These are phyloP conservation scores for Arxiozyma telluris DNA, from an alignment of 1,139 yeast genomes.

Conservation along the genomic window DNA sequence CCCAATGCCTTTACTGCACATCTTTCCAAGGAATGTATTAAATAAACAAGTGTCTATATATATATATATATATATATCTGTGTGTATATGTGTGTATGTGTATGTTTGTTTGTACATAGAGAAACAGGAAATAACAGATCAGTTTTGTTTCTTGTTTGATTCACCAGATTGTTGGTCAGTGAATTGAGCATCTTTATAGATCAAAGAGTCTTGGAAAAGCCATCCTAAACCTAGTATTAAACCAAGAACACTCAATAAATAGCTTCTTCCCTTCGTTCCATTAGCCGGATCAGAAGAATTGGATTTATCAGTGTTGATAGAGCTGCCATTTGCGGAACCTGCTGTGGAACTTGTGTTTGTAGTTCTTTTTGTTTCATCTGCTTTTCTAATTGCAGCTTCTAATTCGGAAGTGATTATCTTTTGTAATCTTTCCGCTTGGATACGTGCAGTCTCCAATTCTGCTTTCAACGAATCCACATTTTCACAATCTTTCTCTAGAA, in stretches of 20 bases:
- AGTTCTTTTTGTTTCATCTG: background rate
- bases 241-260: conserved; percentile 1
- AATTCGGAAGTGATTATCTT: background rate
- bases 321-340: background rate
- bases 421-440: conserved; percentile 1
- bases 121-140: background rate
- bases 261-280: background rate
- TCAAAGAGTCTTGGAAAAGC: conserved; percentile 2
- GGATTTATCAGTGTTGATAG: background rate
- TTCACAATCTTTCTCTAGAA: background rate
- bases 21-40: no score
- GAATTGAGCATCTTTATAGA: background rate
- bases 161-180: background rate
- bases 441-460: background rate
- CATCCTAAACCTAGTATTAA: conserved; percentile 1
- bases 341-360: background rate
- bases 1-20: no score
- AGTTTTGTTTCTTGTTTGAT: background rate
- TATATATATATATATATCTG: no score
- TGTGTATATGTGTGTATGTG: no score
- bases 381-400: background rate
- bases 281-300: background rate
- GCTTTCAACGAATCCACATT: background rate
- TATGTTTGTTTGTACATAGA: no score
- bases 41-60: background rate